phyloP scores from a whole-genome alignment of 768 basidiomycete genomes.

The Mycena indigotica region DNA sequence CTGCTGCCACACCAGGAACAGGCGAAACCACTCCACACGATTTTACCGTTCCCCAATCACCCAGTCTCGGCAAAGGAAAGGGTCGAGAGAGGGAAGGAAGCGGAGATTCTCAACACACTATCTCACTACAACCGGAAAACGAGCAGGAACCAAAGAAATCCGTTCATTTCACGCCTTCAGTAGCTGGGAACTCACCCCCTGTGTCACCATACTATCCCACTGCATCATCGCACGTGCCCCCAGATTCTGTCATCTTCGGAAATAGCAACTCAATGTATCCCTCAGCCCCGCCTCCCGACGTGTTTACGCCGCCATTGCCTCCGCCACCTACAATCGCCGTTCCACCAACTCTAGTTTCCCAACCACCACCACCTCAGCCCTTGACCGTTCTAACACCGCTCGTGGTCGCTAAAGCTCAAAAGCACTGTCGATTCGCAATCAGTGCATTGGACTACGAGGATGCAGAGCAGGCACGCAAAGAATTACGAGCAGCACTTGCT shows the following conservation, averaged over 20 bases:
- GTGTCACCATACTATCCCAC: slow-evolving; percentile 16
- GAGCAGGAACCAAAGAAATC: slow-evolving; percentile 36
- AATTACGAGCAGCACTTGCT: slow-evolving; percentile 75
- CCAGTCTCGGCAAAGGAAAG: slow-evolving; percentile 19
- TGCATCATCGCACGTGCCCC: slow-evolving; percentile 10
- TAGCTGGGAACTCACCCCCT: slow-evolving; percentile 23
- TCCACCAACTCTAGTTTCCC: slow-evolving; percentile 20
- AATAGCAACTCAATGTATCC: slow-evolving; percentile 20
- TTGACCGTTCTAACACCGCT: slow-evolving; percentile 60
- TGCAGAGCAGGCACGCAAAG: slow-evolving; percentile 78
- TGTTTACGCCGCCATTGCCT: slow-evolving; percentile 27
- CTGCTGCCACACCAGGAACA: slow-evolving; percentile 72
- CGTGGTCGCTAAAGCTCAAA: slow-evolving; percentile 77
- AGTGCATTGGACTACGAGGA: slow-evolving; percentile 97
- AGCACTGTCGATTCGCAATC: slow-evolving; percentile 90
- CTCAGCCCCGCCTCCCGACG: slow-evolving; percentile 18
- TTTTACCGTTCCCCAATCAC: slow-evolving; percentile 10
- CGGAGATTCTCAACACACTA: slow-evolving; percentile 26
- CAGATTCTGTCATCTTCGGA: slow-evolving; percentile 23
- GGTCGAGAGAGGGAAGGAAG: slow-evolving; percentile 31
- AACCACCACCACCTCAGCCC: slow-evolving; percentile 30
- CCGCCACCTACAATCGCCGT: slow-evolving; percentile 19
- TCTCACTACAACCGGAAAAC: slow-evolving; percentile 19
- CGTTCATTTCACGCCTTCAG: slow-evolving; percentile 54
- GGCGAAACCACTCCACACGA: slow-evolving; percentile 29